These are phyloP conservation scores for Heritiera fomes DNA, from an alignment of 345 rosid genomes.

Conservation along the genomic window DNA sequence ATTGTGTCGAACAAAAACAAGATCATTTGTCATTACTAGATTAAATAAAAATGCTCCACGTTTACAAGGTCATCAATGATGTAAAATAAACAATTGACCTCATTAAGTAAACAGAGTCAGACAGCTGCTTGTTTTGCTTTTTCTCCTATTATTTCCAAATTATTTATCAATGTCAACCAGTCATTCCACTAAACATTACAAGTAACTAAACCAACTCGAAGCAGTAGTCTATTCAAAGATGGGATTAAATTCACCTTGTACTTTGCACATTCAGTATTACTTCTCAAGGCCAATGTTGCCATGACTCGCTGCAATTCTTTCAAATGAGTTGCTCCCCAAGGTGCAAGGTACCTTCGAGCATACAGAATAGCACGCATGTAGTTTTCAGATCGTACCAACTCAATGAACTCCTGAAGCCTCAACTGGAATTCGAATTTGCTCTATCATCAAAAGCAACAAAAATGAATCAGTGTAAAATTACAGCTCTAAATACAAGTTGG, in stretches of 20 bases:
- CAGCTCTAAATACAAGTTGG: not conserved
- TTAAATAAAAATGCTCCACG: not conserved
- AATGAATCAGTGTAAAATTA: not conserved
- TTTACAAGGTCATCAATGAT: constrained; percentile 1
- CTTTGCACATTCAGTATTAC: constrained; percentile 67
- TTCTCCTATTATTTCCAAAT: not conserved
- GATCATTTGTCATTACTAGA: not conserved
- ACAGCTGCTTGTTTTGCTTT: not conserved
- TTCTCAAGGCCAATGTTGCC: constrained; percentile 86
- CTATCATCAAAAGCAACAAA: constrained; percentile 42
- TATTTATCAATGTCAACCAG: not conserved
- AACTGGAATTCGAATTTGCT: constrained; percentile 92
- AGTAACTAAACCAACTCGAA: not conserved
- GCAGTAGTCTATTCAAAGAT: not conserved
- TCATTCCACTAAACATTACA: not conserved
- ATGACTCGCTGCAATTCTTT: constrained; percentile 78
- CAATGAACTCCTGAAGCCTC: constrained; percentile 94
- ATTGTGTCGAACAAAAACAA: not conserved
- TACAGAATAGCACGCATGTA: constrained; percentile 71
- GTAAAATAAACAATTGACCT: not conserved
- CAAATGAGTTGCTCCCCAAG: constrained; percentile 89
- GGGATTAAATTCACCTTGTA: constrained; percentile 66
- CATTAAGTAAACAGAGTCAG: not conserved
- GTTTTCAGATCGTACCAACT: constrained; percentile 78
- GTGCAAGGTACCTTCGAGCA: constrained; percentile 80